Percentiles rank a stretch among this genome's conserved stretches.
phyloP scores from a whole-genome alignment of 176 grass and related monocot species.

The Puya raimondii region DNA sequence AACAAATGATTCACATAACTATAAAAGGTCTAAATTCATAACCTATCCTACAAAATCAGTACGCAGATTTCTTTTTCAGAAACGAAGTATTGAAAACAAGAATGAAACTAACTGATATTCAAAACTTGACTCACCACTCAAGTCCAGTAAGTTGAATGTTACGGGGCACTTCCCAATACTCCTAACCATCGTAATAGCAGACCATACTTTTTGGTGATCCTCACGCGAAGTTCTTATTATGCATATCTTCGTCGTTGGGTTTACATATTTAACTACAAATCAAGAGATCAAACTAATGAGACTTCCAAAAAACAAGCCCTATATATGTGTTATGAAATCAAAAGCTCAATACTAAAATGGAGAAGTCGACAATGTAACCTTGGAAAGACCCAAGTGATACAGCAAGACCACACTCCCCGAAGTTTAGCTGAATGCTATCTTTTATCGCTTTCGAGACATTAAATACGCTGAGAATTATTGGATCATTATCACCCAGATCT shows the following conservation, averaged over 20 bases:
- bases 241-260: slow-evolving; percentile 60
- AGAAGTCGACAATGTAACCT: slow-evolving; percentile 23
- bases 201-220: slow-evolving; percentile 62
- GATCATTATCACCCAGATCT: slow-evolving; percentile 22
- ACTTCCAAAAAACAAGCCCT: background rate
- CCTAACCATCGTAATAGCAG: slow-evolving; percentile 54
- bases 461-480: slow-evolving; percentile 47
- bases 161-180: slow-evolving; percentile 50
- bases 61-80: too few relatives aligned
- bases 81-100: too few relatives aligned
- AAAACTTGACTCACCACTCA: slow-evolving; percentile 48
- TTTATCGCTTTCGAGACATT: slow-evolving; percentile 64
- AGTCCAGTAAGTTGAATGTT: slow-evolving; percentile 60
- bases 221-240: slow-evolving; percentile 52
- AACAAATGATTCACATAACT: background rate
- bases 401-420: slow-evolving; percentile 72
- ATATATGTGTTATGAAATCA: background rate
- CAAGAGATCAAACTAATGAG: slow-evolving; percentile 7
- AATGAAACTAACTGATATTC: background rate
- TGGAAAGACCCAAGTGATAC: slow-evolving; percentile 58
- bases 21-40: background rate
- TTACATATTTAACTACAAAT: slow-evolving; percentile 73
- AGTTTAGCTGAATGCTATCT: slow-evolving; percentile 73
- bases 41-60: background rate
- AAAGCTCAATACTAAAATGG: background rate